These are phyloP conservation scores for Penicillium brevicompactum DNA, from an alignment of 2,329 filamentous ascomycete species.

Conservation along the genomic window DNA sequence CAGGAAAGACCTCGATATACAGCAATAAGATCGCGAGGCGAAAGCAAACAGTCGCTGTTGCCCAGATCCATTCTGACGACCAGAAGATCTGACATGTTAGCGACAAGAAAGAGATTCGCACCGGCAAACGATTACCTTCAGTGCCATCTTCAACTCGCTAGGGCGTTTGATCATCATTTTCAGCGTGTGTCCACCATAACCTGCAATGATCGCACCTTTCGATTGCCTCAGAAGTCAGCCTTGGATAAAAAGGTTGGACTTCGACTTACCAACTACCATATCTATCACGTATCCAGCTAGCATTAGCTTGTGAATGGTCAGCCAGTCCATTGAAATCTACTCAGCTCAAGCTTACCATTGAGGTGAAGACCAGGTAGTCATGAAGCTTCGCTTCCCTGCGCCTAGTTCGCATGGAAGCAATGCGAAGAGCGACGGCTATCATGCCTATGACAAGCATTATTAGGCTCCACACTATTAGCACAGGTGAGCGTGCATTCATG, in stretches of 20 bases:
- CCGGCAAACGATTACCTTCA: not conserved
- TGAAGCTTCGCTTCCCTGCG: not conserved
- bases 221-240: not conserved
- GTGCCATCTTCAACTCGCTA: conserved; percentile 2
- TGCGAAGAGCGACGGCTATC: not conserved
- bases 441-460: conserved; percentile 5
- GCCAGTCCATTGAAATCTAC: not conserved
- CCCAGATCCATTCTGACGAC: conserved; percentile 20
- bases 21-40: conserved; percentile 12
- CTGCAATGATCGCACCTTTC: conserved; percentile 1
- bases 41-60: conserved; percentile 13
- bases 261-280: not conserved
- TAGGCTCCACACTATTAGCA: conserved; percentile 6
- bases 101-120: not conserved
- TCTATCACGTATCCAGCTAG: conserved; percentile 7
- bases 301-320: not conserved
- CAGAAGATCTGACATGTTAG: conserved; percentile 12
- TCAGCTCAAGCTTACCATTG: not conserved
- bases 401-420: not conserved
- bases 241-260: no score
- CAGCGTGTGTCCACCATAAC: conserved; percentile 7
- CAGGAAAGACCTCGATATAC: conserved; percentile 16
- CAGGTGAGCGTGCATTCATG: conserved; percentile 2
- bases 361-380: conserved; percentile 9
- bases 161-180: not conserved